Conservation (phyloP, 192 early-diverging fungal species). For the Backusella circina region DNA sequence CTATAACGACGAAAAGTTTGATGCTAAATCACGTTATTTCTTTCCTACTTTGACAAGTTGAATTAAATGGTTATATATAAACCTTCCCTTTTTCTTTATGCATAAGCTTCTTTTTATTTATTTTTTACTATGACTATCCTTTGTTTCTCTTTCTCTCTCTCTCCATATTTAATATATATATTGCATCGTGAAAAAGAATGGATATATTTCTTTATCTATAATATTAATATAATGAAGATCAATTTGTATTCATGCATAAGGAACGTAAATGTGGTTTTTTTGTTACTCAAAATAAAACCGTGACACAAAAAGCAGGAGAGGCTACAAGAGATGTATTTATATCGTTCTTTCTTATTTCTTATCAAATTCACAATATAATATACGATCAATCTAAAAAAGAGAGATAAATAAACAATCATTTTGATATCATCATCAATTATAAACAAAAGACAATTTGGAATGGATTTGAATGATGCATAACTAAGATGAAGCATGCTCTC, state of each 20-base stretch:
- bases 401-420: neutral
- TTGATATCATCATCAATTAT: neutral
- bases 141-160: neutral
- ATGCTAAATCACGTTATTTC: neutral
- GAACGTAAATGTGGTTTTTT: neutral
- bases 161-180: neutral
- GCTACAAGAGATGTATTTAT: neutral
- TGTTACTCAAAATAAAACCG: neutral
- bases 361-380: neutral
- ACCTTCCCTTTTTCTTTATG: no score
- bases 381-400: neutral
- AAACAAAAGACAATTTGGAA: neutral
- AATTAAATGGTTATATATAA: neutral
- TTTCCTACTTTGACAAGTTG: neutral
- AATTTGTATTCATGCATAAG: neutral
- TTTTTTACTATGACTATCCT: neutral
- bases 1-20: neutral
- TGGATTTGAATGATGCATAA: neutral
- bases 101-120: neutral
- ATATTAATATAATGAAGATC: neutral
- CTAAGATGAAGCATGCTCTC: neutral
- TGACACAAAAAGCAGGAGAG: neutral
- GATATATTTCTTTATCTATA: neutral
- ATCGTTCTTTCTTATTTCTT: neutral
- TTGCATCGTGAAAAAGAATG: neutral